Conservation (phyloP, 805 yeast species). For the Naumovozyma dairenensis region DNA sequence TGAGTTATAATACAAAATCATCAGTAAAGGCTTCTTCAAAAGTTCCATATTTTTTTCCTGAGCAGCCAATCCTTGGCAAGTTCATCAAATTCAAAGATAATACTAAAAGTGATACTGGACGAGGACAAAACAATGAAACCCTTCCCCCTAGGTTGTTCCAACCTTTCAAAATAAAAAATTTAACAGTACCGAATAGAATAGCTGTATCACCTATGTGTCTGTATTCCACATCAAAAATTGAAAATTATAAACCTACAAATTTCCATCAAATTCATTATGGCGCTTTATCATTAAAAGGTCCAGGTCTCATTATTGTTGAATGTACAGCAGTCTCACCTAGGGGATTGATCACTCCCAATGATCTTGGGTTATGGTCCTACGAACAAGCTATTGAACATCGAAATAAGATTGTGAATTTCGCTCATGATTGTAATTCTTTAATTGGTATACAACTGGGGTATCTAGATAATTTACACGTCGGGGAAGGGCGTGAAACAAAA, state of each 20-base stretch:
- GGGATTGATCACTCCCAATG: slow-evolving; percentile 37
- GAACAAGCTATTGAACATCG: slow-evolving; percentile 34
- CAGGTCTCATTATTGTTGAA: slow-evolving; percentile 41
- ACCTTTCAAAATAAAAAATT: slow-evolving; percentile 34
- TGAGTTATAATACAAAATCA: too few species aligned
- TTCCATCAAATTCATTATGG: slow-evolving; percentile 45
- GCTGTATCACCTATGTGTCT: slow-evolving; percentile 52
- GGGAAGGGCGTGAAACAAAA: background rate
- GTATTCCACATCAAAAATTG: slow-evolving; percentile 35
- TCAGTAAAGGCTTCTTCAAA: too few species aligned
- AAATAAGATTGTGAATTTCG: slow-evolving; percentile 35
- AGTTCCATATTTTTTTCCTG: slow-evolving; percentile 7
- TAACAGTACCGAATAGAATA: slow-evolving; percentile 39
- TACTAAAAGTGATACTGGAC: background rate
- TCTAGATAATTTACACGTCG: slow-evolving; percentile 43
- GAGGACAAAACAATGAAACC: background rate
- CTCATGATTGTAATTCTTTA: slow-evolving; percentile 35
- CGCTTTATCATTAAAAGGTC: slow-evolving; percentile 37
- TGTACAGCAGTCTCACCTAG: slow-evolving; percentile 33
- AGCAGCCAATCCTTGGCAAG: slow-evolving; percentile 10
- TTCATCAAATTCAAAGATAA: slow-evolving; percentile 4
- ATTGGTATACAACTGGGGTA: slow-evolving; percentile 49
- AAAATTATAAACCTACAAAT: slow-evolving; percentile 34
- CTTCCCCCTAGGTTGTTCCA: slow-evolving; percentile 33
- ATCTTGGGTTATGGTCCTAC: slow-evolving; percentile 43